These are phyloP conservation scores for Fusarium tupiense DNA, from an alignment of 2,329 filamentous ascomycete genomes.

Conservation along the genomic window DNA sequence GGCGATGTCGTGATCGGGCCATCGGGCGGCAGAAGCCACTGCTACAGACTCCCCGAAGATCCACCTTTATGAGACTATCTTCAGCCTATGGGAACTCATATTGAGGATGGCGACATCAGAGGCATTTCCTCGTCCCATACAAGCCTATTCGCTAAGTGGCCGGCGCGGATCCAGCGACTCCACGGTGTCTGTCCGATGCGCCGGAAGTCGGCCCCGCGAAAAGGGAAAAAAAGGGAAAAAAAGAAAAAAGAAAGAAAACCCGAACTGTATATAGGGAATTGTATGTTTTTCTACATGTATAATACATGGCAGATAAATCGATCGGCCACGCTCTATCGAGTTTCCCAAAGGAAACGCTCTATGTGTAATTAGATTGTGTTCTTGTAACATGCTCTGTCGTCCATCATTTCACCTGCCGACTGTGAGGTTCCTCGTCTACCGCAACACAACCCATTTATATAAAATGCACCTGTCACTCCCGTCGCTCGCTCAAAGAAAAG, in stretches of 20 bases:
- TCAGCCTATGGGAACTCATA: conserved; percentile 24
- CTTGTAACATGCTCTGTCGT: background rate
- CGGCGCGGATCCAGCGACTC: conserved; percentile 11
- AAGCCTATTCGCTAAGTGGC: conserved; percentile 25
- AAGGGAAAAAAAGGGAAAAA: background rate
- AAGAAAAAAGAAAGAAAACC: background rate
- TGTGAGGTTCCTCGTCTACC: conserved; percentile 1
- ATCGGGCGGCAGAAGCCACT: conserved; percentile 31
- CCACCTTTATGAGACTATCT: background rate
- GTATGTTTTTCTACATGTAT: background rate
- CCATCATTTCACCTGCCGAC: background rate
- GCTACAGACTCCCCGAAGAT: conserved; percentile 21
- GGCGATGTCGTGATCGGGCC: conserved; percentile 35
- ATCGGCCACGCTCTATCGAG: background rate
- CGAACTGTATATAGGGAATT: background rate
- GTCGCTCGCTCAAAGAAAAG: conserved; percentile 21
- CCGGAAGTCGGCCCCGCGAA: conserved; percentile 40
- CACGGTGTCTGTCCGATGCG: conserved; percentile 12
- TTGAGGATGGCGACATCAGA: conserved; percentile 37
- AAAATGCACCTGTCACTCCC: conserved; percentile 19
- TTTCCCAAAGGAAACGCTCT: background rate
- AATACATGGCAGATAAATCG: background rate
- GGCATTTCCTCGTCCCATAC: conserved; percentile 8
- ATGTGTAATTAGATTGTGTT: conserved; percentile 18
- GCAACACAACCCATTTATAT: background rate